Evolutionary conservation across 768 basidiomycete genomes (phyloP), one percentile per base, ranked within the genome.

Genomic region (Ephemerocybe angulata): DNA sequence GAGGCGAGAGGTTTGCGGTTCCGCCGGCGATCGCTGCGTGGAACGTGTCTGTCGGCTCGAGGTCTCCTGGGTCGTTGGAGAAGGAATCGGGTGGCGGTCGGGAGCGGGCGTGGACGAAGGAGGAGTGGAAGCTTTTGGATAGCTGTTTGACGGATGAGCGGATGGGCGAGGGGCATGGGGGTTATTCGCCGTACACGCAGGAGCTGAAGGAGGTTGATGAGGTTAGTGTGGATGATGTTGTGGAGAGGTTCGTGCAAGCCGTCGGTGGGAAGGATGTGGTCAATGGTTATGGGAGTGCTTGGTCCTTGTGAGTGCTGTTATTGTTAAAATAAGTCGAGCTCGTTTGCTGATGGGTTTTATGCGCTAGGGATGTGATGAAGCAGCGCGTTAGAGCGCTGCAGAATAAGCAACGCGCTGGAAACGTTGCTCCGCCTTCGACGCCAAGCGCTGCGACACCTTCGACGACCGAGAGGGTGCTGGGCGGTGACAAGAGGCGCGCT

Each of bases 71-170:
- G 3, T 10, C 27, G 35, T 40, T 25, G 54, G 49, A 19, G 31
- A 53, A 43, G 50, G 29, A 42, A 15, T 48, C 38, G 7, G 61
- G 60, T 4, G 28, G 17, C 25, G 38, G 3, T 40, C 52, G 24
- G 21, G 61, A 65, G 48, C 63, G 67, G 17, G 71, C 68, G 37
- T 94, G 91, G 91, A 75, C 77, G 3, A 87, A 86, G 62, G 80
- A 81, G 21, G 87, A 92, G 50, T 94, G 91, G 91, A 91, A 87
- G 66, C 64, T 75, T 46, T 74, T 94, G 47, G 91, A 93, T 67
- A 81, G 80, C 22, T 90, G 88, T 62, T 86, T 92, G 58, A 86
- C 87, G 11, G 86, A 88, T 51, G 83, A 86, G 64, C 74, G 87
- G 29, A 67, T 87, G 13, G 75, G 77, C 2, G n/a, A n/a, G n/a